Base-by-base conservation (phyloP, 2,329 filamentous ascomycete species). In the Scedosporium apiospermum region DNA sequence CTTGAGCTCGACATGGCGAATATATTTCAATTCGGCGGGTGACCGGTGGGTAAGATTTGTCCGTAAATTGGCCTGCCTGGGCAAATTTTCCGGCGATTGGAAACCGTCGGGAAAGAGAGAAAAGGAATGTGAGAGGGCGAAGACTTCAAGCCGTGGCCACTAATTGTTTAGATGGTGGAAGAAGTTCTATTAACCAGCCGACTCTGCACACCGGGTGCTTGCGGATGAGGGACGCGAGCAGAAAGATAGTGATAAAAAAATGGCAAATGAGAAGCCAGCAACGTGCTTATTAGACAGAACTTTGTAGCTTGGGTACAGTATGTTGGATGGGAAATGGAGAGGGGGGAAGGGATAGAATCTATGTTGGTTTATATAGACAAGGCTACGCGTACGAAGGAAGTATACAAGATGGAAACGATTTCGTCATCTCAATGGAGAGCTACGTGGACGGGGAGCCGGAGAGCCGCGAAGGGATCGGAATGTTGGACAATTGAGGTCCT, bases 161-260 rank as follows among this genome's bases (percentile, higher is more conserved):
- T 18, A 23, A 51, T 51, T 51, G 23, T 41, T 14, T 21, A 41
- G 34, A 10, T 21, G 30, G 30, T 34, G 14, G n/a, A 34, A 59
- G 21, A 23, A 42, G 23, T 23, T 59, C 38, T 58, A 49, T 51
- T 21, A 34, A 23, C 23, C 44, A 51, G 44, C 58, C 42, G 44
- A 53, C 26, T 44, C n/a, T 53, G 59, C 59, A 61, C 59, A n/a
- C 59, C 44, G 38, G 59, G 44, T 61, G 59, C 59, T 46, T 34
- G 42, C 42, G 59, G n/a, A 51, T 14, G 59, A 61, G 30, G 59
- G 26, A 21, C 26, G 26, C 44, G 59, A 53, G 59, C 27, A 49
- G 14, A 60, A 42, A 30, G 59, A 51, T 30, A n/a, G 44, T 51
- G 23, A 53, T n/a, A 53, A 34, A 61, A 61, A 21, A 10, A 51